Evolutionary conservation across 192 early-diverging fungal genomes (phyloP).

Genomic region (Funneliformis geosporum): DNA sequence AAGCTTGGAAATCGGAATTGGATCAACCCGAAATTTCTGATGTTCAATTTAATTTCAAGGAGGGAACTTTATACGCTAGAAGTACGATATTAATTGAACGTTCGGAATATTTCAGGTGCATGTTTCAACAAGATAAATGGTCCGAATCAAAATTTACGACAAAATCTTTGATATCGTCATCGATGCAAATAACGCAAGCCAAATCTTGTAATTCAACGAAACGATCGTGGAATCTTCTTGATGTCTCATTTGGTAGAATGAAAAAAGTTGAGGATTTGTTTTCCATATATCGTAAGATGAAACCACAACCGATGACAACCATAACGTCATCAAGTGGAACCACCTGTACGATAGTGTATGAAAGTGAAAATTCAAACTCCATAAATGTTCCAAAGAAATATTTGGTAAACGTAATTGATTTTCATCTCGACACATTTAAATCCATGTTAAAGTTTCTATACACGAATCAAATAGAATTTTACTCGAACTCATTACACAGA

Average conservation of each 20-base stretch:
- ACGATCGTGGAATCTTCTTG: not conserved
- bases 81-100: constrained; percentile 11
- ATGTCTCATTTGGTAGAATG: no score
- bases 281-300: not conserved
- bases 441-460: constrained; percentile 13
- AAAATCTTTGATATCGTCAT: not conserved
- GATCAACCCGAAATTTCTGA: constrained; percentile 22
- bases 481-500: not conserved
- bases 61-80: not conserved
- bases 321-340: not conserved
- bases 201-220: not conserved
- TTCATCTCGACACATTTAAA: constrained; percentile 25
- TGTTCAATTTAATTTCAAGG: constrained; percentile 20
- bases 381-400: not conserved
- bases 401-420: constrained; percentile 5
- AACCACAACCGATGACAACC: not conserved
- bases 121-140: constrained; percentile 29
- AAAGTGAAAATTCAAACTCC: not conserved
- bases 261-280: not conserved
- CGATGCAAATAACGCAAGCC: not conserved
- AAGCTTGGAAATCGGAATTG: constrained; percentile 15
- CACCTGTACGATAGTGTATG: not conserved
- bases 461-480: constrained; percentile 23
- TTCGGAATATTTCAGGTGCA: constrained; percentile 23
- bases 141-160: not conserved